Percentiles rank a stretch among this genome's conserved stretches.
Evolutionary conservation across 352 stramenopile genomes (phyloP).

Genomic region (Phytophthora fragariaefolia): DNA sequence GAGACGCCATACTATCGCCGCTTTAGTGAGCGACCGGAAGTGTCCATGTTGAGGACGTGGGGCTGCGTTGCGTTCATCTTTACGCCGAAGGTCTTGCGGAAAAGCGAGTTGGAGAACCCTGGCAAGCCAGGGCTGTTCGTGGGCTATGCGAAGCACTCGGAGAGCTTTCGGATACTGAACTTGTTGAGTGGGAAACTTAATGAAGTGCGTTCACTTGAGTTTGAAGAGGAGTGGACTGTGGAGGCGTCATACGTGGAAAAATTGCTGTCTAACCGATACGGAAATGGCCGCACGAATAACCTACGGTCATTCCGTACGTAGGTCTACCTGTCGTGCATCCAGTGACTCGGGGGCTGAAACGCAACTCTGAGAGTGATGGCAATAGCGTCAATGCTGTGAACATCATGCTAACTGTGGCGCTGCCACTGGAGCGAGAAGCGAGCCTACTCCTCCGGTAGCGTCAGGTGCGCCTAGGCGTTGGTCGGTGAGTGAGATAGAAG

Average conservation of each 20-base stretch:
- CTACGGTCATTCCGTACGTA: background rate
- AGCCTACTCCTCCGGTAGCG: too few relatives aligned
- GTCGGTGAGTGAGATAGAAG: too few relatives aligned
- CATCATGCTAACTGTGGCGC: too few relatives aligned
- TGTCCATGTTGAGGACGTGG: background rate
- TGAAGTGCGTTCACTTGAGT: background rate
- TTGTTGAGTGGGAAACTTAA: background rate
- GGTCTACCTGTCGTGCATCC: background rate
- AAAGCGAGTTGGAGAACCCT: background rate
- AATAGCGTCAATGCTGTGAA: background rate
- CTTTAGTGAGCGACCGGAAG: background rate
- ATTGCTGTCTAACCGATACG: background rate
- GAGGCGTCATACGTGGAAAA: background rate
- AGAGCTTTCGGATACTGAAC: background rate
- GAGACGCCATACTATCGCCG: background rate
- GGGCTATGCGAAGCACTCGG: background rate
- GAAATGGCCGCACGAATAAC: background rate
- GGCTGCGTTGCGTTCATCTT: background rate
- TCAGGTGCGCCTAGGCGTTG: too few relatives aligned
- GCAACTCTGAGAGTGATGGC: background rate
- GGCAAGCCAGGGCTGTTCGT: background rate
- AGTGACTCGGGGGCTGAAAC: background rate
- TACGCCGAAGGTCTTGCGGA: background rate
- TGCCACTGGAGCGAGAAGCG: too few relatives aligned
- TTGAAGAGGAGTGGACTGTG: background rate